Conservation (phyloP, 1,139 yeast genomes). For the Saccharomyces hybrid region DNA sequence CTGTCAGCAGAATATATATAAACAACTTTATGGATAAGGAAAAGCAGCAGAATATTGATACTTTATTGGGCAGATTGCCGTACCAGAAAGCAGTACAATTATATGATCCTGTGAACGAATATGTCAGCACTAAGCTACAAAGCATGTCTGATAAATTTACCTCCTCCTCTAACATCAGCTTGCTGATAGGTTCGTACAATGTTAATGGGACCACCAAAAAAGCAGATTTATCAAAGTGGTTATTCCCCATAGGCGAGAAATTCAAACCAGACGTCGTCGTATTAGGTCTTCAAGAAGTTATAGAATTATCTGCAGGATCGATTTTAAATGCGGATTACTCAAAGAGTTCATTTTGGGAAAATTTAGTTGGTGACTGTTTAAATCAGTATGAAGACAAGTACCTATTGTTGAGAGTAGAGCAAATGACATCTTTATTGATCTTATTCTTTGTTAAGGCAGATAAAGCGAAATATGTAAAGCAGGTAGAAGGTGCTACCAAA, state of each 20-base stretch:
- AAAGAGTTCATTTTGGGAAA: conserved; percentile 59
- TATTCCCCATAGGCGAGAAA: conserved; percentile 60
- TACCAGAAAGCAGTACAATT: conserved; percentile 64
- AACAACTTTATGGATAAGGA: conserved; percentile 90
- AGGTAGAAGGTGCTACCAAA: conserved; percentile 69
- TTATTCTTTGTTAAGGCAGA: conserved; percentile 59
- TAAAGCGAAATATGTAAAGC: conserved; percentile 46
- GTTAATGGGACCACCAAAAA: conserved; percentile 59
- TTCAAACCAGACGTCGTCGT: conserved; percentile 60
- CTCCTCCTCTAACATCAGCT: conserved; percentile 46
- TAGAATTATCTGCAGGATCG: conserved; percentile 86
- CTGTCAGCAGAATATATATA: conserved; percentile 90
- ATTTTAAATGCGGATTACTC: conserved; percentile 62
- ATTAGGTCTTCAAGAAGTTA: conserved; percentile 86
- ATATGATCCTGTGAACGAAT: conserved; percentile 85
- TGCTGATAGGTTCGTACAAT: conserved; percentile 83
- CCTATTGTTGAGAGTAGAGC: conserved; percentile 69
- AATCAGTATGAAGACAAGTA: conserved; percentile 46
- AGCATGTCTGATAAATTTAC: conserved; percentile 51
- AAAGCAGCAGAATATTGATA: conserved; percentile 81
- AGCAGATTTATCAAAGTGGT: conserved; percentile 65
- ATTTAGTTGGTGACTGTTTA: conserved; percentile 47
- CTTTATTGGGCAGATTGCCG: conserved; percentile 71
- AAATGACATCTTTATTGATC: conserved; percentile 75
- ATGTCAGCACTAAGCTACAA: conserved; percentile 57